Evolutionary conservation across 2,329 filamentous ascomycete species (phyloP).

Genomic region (Elsinoe arachidis): DNA sequence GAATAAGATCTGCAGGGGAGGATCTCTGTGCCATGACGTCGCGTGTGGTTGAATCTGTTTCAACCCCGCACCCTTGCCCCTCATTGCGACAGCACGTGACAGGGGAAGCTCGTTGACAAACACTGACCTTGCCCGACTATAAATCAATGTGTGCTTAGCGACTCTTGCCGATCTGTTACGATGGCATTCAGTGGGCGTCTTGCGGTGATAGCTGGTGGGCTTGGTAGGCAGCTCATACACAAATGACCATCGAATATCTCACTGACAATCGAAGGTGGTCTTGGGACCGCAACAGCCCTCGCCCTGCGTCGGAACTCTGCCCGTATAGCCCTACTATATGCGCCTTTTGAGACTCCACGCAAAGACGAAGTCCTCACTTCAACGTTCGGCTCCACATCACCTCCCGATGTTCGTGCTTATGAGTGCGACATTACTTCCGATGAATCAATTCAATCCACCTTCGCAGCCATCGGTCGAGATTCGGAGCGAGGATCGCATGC

Average conservation of each 20-base stretch:
- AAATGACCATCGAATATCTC: neutral
- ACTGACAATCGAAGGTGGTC: conserved; percentile 26
- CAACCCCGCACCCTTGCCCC: neutral
- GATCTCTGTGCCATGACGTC: neutral
- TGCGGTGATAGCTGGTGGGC: conserved; percentile 36
- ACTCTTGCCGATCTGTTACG: too few relatives aligned
- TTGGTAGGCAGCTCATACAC: conserved; percentile 27
- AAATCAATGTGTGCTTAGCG: too few relatives aligned
- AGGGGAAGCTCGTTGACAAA: too few relatives aligned
- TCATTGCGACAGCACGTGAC: neutral
- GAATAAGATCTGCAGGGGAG: too few relatives aligned
- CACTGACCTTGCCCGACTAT: too few relatives aligned
- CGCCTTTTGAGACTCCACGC: conserved; percentile 36
- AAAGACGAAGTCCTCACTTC: conserved; percentile 30
- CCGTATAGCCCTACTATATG: conserved; percentile 38
- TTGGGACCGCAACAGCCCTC: conserved; percentile 37
- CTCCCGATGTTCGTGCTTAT: conserved; percentile 23
- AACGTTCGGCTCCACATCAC: conserved; percentile 26
- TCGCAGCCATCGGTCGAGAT: conserved; percentile 21
- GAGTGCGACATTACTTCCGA: conserved; percentile 29
- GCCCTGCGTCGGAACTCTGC: conserved; percentile 35
- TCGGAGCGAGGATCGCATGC: conserved; percentile 5
- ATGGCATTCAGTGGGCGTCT: conserved; percentile 34
- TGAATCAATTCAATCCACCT: conserved; percentile 24
- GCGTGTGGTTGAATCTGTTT: neutral